Evolutionary conservation across 306 rosid genomes (phyloP).

Genomic region (Begonia loranthoides): DNA sequence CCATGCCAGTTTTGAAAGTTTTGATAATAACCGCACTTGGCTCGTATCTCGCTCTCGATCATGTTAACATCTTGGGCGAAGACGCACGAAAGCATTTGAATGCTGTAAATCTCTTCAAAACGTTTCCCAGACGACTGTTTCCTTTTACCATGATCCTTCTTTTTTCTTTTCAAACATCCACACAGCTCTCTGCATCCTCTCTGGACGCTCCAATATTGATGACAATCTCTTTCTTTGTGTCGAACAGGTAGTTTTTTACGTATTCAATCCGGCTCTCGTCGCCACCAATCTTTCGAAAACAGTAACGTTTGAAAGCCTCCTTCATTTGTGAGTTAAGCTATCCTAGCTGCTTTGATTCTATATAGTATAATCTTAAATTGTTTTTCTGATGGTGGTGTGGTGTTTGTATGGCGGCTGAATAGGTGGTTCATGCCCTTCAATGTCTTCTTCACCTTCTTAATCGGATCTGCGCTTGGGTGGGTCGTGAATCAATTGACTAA

Average conservation of each 20-base stretch:
- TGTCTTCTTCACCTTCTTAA: slow-evolving; percentile 28
- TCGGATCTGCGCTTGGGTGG: slow-evolving; percentile 44
- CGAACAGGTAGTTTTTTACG: slow-evolving; percentile 34
- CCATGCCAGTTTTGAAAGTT: slow-evolving; percentile 45
- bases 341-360: neutral
- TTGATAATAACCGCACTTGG: slow-evolving; percentile 41
- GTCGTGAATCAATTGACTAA: slow-evolving; percentile 25
- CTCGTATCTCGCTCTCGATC: slow-evolving; percentile 35
- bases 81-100: slow-evolving; percentile 38
- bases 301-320: slow-evolving; percentile 26
- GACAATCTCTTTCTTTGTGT: neutral
- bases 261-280: slow-evolving; percentile 39
- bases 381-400: neutral
- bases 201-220: neutral
- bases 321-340: slow-evolving; percentile 25
- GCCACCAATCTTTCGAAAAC: slow-evolving; percentile 27
- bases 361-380: neutral
- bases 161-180: neutral
- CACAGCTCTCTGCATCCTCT: neutral
- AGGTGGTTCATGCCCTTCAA: slow-evolving; percentile 56
- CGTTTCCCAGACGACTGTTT: neutral
- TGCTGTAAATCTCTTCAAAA: slow-evolving; percentile 13
- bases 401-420: neutral
- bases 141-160: neutral
- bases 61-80: slow-evolving; percentile 21